Percentiles rank a stretch among this genome's conserved stretches.
These are phyloP conservation scores for Triadica sebifera DNA, from an alignment of 345 rosid genomes.

Conservation along the genomic window DNA sequence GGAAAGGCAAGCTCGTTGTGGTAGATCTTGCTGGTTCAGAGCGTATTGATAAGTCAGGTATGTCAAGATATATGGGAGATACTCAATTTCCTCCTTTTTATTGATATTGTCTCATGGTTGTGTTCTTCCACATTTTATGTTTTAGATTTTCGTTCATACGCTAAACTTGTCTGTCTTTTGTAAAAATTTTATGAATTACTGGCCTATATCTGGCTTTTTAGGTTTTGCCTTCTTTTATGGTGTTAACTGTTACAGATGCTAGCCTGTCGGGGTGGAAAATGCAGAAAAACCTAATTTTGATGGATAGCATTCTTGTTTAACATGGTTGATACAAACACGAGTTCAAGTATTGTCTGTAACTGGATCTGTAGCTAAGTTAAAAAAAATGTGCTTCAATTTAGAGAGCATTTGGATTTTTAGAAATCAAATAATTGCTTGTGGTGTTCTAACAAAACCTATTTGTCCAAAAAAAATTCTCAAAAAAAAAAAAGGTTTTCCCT, in stretches of 20 bases:
- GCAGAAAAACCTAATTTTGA: neutral
- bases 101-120: neutral
- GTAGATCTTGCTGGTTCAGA: conserved; percentile 99
- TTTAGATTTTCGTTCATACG: neutral
- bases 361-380: neutral
- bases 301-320: neutral
- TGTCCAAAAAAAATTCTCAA: neutral
- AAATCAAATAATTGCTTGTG: neutral
- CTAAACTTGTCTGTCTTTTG: neutral
- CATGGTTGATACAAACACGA: neutral
- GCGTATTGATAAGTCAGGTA: conserved; percentile 96
- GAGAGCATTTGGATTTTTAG: neutral
- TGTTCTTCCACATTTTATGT: conserved; percentile 3
- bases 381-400: neutral
- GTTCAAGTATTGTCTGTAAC: neutral
- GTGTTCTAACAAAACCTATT: neutral
- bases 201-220: neutral
- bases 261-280: neutral
- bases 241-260: neutral
- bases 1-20: conserved; percentile 83
- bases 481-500: neutral
- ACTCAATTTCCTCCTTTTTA: neutral
- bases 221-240: neutral
- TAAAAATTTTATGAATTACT: neutral
- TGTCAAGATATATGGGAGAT: conserved; percentile 17